Evolutionary conservation across 2,329 filamentous ascomycete genomes (phyloP).

Genomic region (Balansia obtecta): DNA sequence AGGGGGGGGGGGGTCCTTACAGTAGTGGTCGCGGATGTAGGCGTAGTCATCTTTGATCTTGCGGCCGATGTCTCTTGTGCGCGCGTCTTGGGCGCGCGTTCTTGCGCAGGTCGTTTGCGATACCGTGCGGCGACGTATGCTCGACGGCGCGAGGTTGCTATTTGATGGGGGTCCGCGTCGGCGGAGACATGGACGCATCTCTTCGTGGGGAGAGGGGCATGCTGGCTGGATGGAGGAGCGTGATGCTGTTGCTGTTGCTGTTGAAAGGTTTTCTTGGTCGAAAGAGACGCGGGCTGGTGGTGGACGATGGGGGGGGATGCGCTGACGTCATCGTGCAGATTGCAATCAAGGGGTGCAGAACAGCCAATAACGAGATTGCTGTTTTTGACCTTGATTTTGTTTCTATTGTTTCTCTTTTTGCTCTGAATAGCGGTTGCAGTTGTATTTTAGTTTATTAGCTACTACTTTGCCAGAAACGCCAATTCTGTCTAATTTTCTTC

Average conservation of each 20-base stretch:
- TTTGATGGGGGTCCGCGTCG: neutral
- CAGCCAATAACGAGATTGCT: neutral
- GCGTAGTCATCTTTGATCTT: constrained; percentile 36
- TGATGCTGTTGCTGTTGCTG: neutral
- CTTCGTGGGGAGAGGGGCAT: neutral
- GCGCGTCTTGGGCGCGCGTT: constrained; percentile 4
- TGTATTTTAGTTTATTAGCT: neutral
- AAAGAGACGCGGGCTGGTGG: neutral
- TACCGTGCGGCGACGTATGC: neutral
- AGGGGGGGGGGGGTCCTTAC: constrained; percentile 16
- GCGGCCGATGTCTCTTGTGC: constrained; percentile 1
- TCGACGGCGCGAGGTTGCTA: neutral
- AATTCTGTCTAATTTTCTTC: neutral
- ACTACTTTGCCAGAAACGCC: neutral
- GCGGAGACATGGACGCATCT: neutral
- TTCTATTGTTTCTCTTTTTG: neutral
- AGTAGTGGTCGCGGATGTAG: constrained; percentile 29
- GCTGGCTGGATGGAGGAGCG: neutral
- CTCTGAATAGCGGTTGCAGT: neutral
- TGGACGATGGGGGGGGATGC: too few relatives aligned
- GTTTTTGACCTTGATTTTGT: neutral
- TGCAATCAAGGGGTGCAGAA: too few relatives aligned
- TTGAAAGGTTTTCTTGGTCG: neutral
- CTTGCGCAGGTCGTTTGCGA: neutral
- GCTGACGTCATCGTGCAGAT: neutral